These are phyloP conservation scores for Salix viminalis DNA, from an alignment of 345 rosid genomes.

Conservation along the genomic window DNA sequence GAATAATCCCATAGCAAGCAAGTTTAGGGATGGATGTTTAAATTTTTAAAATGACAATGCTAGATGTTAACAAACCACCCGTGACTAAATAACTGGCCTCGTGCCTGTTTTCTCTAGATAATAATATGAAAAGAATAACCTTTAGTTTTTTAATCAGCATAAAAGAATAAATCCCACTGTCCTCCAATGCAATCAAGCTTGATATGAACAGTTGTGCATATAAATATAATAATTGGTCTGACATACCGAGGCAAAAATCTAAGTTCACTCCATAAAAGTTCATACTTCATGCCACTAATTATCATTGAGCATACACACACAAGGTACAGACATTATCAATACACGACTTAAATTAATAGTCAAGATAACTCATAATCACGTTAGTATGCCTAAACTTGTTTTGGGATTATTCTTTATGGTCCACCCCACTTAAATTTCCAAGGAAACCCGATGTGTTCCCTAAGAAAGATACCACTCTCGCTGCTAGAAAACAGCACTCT, in stretches of 20 bases:
- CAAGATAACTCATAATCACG: not conserved
- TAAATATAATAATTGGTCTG: not conserved
- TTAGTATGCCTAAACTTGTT: not conserved
- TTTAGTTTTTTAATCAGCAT: not conserved
- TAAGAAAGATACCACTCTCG: not conserved
- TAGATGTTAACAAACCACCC: not conserved
- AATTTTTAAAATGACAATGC: not conserved
- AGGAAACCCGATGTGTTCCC: not conserved
- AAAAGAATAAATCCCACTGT: too few relatives aligned
- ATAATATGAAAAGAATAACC: not conserved
- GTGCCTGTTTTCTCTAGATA: not conserved
- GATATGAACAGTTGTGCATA: not conserved
- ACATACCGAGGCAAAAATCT: not conserved
- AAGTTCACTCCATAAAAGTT: not conserved
- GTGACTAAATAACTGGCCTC: not conserved
- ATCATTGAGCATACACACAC: not conserved
- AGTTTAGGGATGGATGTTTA: not conserved
- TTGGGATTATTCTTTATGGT: not conserved
- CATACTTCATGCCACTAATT: not conserved
- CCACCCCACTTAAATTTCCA: not conserved
- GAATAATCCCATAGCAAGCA: not conserved
- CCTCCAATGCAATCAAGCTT: not conserved
- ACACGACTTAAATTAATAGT: not conserved
- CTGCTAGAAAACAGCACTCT: not conserved
- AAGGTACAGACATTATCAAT: not conserved